phyloP scores from a whole-genome alignment of 2,329 filamentous ascomycete species.

The Alternaria atra region DNA sequence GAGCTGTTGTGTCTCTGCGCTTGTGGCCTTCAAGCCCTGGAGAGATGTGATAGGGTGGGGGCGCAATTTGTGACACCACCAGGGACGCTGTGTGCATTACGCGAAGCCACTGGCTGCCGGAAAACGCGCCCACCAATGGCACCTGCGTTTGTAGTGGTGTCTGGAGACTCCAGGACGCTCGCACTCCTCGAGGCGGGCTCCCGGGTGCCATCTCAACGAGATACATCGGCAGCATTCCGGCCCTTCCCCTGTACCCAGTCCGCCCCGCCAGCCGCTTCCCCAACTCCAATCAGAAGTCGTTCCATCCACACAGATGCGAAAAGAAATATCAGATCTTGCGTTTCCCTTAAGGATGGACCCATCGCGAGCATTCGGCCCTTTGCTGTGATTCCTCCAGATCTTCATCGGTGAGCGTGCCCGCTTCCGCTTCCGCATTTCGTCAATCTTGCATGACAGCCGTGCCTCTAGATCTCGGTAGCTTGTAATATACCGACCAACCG shows the following conservation, averaged over 20 bases:
- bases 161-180: slow-evolving; percentile 1
- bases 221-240: slow-evolving; percentile 1
- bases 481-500: slow-evolving; percentile 8
- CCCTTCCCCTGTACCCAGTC: slow-evolving; percentile 2
- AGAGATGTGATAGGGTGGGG: slow-evolving; percentile 7
- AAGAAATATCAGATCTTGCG: slow-evolving; percentile 16
- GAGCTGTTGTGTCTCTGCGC: slow-evolving; percentile 15
- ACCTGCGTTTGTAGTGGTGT: not conserved
- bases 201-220: slow-evolving; percentile 11
- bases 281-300: slow-evolving; percentile 10
- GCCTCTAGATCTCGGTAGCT: slow-evolving; percentile 22
- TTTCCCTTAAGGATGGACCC: slow-evolving; percentile 10
- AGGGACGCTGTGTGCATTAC: not conserved
- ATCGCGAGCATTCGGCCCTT: slow-evolving; percentile 10
- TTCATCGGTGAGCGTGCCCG: slow-evolving; percentile 19
- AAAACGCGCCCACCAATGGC: not conserved
- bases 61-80: not conserved
- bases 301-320: slow-evolving; percentile 11
- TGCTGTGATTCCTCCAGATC: slow-evolving; percentile 4
- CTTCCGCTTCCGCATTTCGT: slow-evolving; percentile 22
- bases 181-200: slow-evolving; percentile 2
- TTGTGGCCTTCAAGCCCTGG: not conserved
- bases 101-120: slow-evolving; percentile 3
- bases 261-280: slow-evolving; percentile 14
- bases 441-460: slow-evolving; percentile 14